phyloP scores from a whole-genome alignment of 2,329 filamentous ascomycete species.

The Monosporascus sp. region DNA sequence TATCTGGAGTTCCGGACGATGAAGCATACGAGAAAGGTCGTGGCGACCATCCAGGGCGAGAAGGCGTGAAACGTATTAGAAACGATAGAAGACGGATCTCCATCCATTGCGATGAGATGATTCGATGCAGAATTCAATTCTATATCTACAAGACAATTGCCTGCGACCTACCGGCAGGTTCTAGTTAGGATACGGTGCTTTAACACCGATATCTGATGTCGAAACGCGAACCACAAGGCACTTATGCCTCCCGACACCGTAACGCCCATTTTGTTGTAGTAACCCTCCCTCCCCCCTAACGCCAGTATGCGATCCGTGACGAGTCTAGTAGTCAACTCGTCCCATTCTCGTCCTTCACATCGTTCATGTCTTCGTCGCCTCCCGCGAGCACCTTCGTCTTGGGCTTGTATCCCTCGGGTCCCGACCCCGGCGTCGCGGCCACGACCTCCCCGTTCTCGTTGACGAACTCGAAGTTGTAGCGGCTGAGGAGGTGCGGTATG shows the following conservation, averaged over 20 bases:
- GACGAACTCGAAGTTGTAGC: constrained; percentile 97
- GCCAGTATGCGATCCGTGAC: background rate
- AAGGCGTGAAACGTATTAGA: constrained; percentile 36
- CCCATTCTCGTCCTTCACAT: constrained; percentile 22
- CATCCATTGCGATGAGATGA: background rate
- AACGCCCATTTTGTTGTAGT: constrained; percentile 4
- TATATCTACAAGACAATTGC: too few species aligned
- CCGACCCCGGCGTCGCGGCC: constrained; percentile 72
- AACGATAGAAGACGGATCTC: background rate
- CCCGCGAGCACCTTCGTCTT: constrained; percentile 62
- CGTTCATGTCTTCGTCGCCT: constrained; percentile 55
- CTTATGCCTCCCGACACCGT: background rate
- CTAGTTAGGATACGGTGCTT: too few species aligned
- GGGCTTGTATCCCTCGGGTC: constrained; percentile 54
- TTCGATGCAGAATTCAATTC: too few species aligned
- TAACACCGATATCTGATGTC: too few species aligned
- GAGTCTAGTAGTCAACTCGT: constrained; percentile 7
- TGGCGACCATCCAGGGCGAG: constrained; percentile 94
- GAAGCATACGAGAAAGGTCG: constrained; percentile 73
- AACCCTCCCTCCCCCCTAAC: background rate
- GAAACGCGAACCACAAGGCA: background rate
- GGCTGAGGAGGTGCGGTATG: constrained; percentile 88
- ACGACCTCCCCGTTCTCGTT: constrained; percentile 88
- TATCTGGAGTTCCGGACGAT: constrained; percentile 81
- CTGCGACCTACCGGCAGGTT: too few species aligned